A percentile compares a stretch with the other conserved stretches of the same genome.
phyloP scores from a whole-genome alignment of 2,329 filamentous ascomycete species.

The Neoarthrinium moseri region DNA sequence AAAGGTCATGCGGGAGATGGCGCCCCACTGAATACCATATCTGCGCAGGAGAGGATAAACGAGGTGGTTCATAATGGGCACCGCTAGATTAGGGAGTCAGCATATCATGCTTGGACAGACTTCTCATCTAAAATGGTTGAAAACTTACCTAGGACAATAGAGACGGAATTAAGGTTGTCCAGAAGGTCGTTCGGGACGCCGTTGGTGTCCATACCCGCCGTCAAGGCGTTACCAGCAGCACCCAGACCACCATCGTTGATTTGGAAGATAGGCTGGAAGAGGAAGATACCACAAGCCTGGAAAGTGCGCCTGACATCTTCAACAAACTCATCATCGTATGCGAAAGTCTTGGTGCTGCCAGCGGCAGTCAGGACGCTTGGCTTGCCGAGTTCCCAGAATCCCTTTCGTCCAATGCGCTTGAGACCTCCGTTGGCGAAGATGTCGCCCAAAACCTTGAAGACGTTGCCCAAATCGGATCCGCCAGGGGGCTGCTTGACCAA shows the following conservation, averaged over 20 bases:
- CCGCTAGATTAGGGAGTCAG: conserved; percentile 16
- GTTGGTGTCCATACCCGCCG: conserved; percentile 37
- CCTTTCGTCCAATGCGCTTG: conserved; percentile 23
- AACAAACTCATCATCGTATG: conserved; percentile 62
- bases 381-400: conserved; percentile 56
- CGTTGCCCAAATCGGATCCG: conserved; percentile 61
- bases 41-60: conserved; percentile 38
- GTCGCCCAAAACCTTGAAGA: conserved; percentile 34
- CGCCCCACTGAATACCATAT: conserved; percentile 36
- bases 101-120: not conserved
- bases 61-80: conserved; percentile 39
- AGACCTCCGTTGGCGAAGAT: conserved; percentile 31
- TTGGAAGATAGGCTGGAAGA: conserved; percentile 34
- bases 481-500: conserved; percentile 59
- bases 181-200: conserved; percentile 43
- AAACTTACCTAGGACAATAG: conserved; percentile 34
- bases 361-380: conserved; percentile 45
- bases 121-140: not conserved
- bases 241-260: conserved; percentile 40
- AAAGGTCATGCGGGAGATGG: conserved; percentile 42
- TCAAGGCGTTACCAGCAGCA: conserved; percentile 38
- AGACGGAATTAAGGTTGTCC: conserved; percentile 41
- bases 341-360: conserved; percentile 35
- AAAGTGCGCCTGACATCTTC: conserved; percentile 57
- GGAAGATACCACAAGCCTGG: conserved; percentile 52